These are phyloP conservation scores for Ophiostoma himal-ulmi DNA, from an alignment of 2,329 filamentous ascomycete species.

Conservation along the genomic window DNA sequence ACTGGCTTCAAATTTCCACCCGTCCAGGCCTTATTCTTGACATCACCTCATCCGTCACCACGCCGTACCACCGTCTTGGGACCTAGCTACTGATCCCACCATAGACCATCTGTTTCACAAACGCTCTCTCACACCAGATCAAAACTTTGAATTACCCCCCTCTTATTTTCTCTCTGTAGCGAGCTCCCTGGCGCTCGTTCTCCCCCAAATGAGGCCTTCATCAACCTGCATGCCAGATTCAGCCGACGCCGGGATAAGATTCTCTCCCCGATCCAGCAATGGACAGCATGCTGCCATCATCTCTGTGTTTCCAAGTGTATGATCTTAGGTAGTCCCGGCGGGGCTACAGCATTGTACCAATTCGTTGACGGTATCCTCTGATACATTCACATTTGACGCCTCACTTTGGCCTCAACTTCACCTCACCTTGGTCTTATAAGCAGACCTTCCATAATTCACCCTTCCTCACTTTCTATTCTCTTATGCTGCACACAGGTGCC, in stretches of 20 bases:
- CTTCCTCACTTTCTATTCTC: background rate
- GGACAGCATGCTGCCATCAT: slow-evolving; percentile 23
- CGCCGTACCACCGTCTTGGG: slow-evolving; percentile 6
- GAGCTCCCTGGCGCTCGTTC: slow-evolving; percentile 11
- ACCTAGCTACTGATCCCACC: background rate
- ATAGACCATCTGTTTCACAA: background rate
- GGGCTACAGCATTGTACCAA: slow-evolving; percentile 11
- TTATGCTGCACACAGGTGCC: background rate
- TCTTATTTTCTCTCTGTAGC: background rate
- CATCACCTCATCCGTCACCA: slow-evolving; percentile 4
- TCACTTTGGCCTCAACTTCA: slow-evolving; percentile 9
- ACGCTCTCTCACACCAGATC: background rate
- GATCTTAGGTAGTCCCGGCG: slow-evolving; percentile 25
- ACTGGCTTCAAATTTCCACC: slow-evolving; percentile 21
- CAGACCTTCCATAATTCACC: slow-evolving; percentile 11
- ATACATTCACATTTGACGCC: background rate
- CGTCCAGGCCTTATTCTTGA: slow-evolving; percentile 4
- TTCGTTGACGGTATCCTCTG: background rate
- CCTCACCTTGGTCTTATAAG: slow-evolving; percentile 16
- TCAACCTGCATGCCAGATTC: slow-evolving; percentile 22
- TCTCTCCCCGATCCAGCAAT: slow-evolving; percentile 23
- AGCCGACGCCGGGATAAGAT: slow-evolving; percentile 14
- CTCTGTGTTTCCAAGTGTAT: slow-evolving; percentile 22
- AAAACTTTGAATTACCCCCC: background rate
- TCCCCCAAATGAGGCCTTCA: slow-evolving; percentile 24